phyloP scores from a whole-genome alignment of 2,329 filamentous ascomycete species.

The Clonostachys rhizophaga region DNA sequence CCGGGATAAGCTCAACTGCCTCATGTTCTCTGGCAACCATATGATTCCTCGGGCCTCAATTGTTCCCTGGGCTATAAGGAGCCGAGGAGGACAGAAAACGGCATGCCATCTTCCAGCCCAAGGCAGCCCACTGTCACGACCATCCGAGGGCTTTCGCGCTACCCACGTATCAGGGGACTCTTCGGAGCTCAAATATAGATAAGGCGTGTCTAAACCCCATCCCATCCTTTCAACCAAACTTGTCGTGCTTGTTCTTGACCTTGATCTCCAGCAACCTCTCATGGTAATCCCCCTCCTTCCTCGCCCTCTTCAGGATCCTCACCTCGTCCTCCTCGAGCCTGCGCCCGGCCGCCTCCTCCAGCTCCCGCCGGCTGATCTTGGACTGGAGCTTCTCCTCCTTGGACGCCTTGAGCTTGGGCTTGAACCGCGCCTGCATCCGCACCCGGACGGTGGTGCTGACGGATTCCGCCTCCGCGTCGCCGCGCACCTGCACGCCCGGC shows the following conservation, averaged over 20 bases:
- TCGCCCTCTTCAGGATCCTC: conserved; percentile 73
- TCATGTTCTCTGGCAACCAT: too few relatives aligned
- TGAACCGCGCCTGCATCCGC: conserved; percentile 93
- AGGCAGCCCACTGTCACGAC: too few relatives aligned
- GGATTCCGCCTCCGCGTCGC: conserved; percentile 64
- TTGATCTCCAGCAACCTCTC: conserved; percentile 82
- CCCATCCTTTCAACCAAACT: conserved; percentile 41
- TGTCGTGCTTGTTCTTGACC: conserved; percentile 91
- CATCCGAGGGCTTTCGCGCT: too few relatives aligned
- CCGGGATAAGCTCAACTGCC: too few relatives aligned
- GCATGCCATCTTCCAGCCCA: too few relatives aligned
- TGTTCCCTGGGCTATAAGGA: too few relatives aligned
- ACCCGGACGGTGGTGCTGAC: conserved; percentile 73
- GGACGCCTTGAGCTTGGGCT: conserved; percentile 71
- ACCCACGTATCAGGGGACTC: too few relatives aligned
- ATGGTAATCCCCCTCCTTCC: conserved; percentile 84
- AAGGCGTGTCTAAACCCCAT: too few relatives aligned
- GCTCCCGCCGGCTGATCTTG: conserved; percentile 80
- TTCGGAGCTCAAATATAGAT: too few relatives aligned
- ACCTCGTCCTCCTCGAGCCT: conserved; percentile 82
- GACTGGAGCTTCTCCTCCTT: conserved; percentile 81
- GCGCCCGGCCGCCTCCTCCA: conserved; percentile 77
- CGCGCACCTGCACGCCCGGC: conserved; percentile 55
- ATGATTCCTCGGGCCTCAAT: too few relatives aligned
- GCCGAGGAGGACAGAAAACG: too few relatives aligned